These are phyloP conservation scores for Metarhizium humberi DNA, from an alignment of 2,329 filamentous ascomycete genomes.

Conservation along the genomic window DNA sequence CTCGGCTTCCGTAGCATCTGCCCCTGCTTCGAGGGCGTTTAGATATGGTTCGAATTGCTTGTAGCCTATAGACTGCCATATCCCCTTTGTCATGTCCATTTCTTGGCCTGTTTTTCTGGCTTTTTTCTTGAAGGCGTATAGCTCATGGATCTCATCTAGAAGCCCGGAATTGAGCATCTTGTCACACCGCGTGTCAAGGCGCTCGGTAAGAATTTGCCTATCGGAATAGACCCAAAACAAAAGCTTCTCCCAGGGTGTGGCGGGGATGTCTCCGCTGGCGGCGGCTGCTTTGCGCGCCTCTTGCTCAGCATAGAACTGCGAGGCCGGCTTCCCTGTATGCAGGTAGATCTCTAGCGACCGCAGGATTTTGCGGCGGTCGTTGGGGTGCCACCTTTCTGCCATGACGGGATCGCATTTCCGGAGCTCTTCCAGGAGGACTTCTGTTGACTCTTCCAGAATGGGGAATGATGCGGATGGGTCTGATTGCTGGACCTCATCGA, in stretches of 20 bases:
- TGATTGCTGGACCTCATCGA: conserved; percentile 27
- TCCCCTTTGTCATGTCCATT: conserved; percentile 69
- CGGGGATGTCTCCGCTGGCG: conserved; percentile 12
- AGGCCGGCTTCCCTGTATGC: conserved; percentile 70
- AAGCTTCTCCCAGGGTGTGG: conserved; percentile 44
- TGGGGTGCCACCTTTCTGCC: conserved; percentile 89
- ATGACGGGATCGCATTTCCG: conserved; percentile 78
- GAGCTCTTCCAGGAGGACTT: conserved; percentile 63
- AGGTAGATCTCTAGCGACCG: conserved; percentile 87
- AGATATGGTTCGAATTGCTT: conserved; percentile 80
- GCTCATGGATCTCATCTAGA: conserved; percentile 36
- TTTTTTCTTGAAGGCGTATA: conserved; percentile 31
- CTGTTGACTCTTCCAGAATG: conserved; percentile 62
- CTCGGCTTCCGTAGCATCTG: conserved; percentile 32
- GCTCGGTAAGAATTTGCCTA: conserved; percentile 53
- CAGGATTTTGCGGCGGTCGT: conserved; percentile 80
- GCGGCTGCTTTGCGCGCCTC: conserved; percentile 27
- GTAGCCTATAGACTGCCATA: conserved; percentile 96
- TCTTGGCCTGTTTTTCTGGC: conserved; percentile 32
- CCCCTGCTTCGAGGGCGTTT: conserved; percentile 27
- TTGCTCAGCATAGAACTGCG: conserved; percentile 81
- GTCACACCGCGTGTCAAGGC: conserved; percentile 70
- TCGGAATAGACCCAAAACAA: conserved; percentile 84
- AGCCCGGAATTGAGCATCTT: conserved; percentile 63
- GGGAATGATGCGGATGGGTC: conserved; percentile 42